Evolutionary conservation across 495 filamentous ascomycete genomes (phyloP), one percentile per base, ranked within the genome.

Genomic region (Penicillium chermesinum): DNA sequence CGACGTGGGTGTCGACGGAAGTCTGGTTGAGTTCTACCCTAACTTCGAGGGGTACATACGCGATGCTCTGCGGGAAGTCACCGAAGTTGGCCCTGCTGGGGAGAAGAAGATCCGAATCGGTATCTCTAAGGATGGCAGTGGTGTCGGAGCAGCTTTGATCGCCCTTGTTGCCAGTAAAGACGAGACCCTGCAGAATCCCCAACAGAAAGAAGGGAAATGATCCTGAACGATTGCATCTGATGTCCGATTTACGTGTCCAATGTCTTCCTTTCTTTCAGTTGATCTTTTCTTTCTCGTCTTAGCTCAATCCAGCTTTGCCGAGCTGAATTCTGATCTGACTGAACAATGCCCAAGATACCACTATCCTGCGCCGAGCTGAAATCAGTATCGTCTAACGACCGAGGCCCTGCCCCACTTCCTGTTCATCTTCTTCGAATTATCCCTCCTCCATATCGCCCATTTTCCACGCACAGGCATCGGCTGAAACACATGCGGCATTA

Each of bases 71-170:
- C 69, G 80, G 17, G 78, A 77, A 45, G 76, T 95, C 14, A 74
- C 83, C 21, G 78, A 83, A 46, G 82, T 95, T 55, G 90, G 89
- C 9, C 65, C 61, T 9, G 72, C 75, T 9, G 87, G 88, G 7
- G 88, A 91, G 44, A 82, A 85, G 65, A 84, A 81, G 64, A 79
- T 96, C 50, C 76, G 87, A 35, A 95, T 96, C 56, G 91, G 89
- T 10, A 88, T 96, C 65, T 91, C 91, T 44, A 91, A 93, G 77
- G 91, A 96, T 69, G 91, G 91, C 39, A 86, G 81, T 48, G 91
- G 91, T 44, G 91, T 96, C 39, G 91, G 91, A 20, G 91, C 91
- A 7, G 91, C 91, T 40, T 65, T 96, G 56, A 95, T 95, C 66
- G 91, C 91, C 25, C 74, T 95, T 12, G 85, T 91, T 19, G 81